phyloP scores from a whole-genome alignment of 2,329 filamentous ascomycete species.

The Penicillium sp. region DNA sequence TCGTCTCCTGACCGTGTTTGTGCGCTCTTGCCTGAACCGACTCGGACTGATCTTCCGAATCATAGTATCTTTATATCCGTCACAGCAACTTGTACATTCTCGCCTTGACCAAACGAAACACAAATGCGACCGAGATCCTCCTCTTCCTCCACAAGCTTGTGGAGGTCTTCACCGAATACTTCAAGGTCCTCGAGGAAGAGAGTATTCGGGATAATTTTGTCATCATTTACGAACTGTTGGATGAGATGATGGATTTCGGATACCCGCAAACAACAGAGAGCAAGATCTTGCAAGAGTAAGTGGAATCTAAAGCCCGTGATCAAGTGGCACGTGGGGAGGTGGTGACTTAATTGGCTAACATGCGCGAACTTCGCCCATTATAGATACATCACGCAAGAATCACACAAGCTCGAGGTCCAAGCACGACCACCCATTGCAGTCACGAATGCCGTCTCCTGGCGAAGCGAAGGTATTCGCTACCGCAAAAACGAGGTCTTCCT shows the following conservation, averaged over 20 bases:
- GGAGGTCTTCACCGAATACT: conserved; percentile 99
- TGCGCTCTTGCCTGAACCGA: conserved; percentile 17
- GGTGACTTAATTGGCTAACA: background rate
- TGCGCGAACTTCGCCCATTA: background rate
- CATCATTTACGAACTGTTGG: conserved; percentile 96
- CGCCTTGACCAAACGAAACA: conserved; percentile 96
- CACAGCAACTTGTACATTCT: conserved; percentile 99
- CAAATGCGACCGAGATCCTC: conserved; percentile 96
- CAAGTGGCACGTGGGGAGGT: conserved; percentile 1
- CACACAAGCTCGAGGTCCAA: conserved; percentile 96
- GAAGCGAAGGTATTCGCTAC: conserved; percentile 96
- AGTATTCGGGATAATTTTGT: conserved; percentile 99
- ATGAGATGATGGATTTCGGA: conserved; percentile 99
- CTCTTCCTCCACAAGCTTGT: conserved; percentile 98
- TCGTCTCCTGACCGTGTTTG: conserved; percentile 19
- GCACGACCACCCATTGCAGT: conserved; percentile 95
- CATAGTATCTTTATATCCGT: conserved; percentile 94
- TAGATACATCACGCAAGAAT: conserved; percentile 96
- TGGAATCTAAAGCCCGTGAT: conserved; percentile 3
- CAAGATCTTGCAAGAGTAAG: conserved; percentile 92
- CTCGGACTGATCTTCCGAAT: conserved; percentile 1
- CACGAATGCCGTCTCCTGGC: conserved; percentile 97
- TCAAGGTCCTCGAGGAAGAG: conserved; percentile 98
- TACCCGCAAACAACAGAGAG: conserved; percentile 98
- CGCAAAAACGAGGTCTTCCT: conserved; percentile 99